Evolutionary conservation across 768 basidiomycete species (phyloP).

Genomic region (Artomyces pyxidatus): DNA sequence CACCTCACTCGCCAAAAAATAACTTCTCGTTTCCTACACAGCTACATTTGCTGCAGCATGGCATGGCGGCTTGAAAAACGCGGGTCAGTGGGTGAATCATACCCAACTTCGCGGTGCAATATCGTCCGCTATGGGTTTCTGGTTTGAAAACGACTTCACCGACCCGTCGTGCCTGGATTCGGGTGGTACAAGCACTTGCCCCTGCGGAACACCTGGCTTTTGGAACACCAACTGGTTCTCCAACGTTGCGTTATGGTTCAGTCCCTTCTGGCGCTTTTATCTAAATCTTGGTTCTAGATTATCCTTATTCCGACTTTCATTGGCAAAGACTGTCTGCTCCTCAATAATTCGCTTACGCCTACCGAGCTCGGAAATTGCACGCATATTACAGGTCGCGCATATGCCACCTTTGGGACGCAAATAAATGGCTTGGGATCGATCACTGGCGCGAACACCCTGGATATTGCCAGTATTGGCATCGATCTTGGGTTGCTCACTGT

Average conservation of each 20-base stretch:
- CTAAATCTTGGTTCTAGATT: conserved; percentile 27
- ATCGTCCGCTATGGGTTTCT: conserved; percentile 46
- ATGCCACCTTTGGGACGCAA: conserved; percentile 37
- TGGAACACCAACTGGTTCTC: conserved; percentile 64
- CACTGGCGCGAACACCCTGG: conserved; percentile 54
- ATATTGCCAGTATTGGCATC: conserved; percentile 55
- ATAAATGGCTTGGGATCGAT: conserved; percentile 31
- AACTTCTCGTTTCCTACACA: conserved; percentile 16
- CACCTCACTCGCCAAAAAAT: background rate
- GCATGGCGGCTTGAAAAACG: conserved; percentile 39
- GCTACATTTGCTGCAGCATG: conserved; percentile 48
- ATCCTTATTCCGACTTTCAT: conserved; percentile 52
- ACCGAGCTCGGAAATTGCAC: conserved; percentile 39
- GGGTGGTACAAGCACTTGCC: conserved; percentile 45
- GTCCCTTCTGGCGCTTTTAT: background rate
- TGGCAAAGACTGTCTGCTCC: conserved; percentile 45
- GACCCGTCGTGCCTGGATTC: conserved; percentile 43
- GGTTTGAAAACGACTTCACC: conserved; percentile 55
- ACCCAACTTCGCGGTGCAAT: conserved; percentile 31
- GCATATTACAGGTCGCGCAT: conserved; percentile 43
- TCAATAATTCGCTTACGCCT: conserved; percentile 38
- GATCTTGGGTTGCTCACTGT: conserved; percentile 33
- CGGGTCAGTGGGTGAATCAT: conserved; percentile 34
- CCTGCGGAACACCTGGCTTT: conserved; percentile 41
- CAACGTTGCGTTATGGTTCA: conserved; percentile 31